Percentiles rank a stretch among this genome's conserved stretches.
Conservation (phyloP, 768 basidiomycete species). For the Lactifluus rugatus region DNA sequence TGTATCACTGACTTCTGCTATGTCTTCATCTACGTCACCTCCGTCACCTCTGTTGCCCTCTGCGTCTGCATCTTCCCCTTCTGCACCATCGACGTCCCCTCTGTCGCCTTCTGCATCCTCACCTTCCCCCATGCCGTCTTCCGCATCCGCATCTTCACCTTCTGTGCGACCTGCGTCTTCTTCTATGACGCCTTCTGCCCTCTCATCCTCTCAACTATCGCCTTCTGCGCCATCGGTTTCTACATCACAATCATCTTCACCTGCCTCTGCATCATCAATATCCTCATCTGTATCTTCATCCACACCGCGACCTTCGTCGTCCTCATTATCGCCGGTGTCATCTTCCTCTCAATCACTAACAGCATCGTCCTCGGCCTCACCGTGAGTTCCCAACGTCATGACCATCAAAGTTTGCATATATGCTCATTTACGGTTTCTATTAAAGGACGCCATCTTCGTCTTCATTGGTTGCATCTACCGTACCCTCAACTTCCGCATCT, state of each 20-base stretch:
- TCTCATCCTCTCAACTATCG: not conserved
- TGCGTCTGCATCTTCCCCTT: conserved; percentile 14
- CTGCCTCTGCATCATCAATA: not conserved
- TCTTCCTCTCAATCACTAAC: conserved; percentile 19
- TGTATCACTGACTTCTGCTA: not conserved
- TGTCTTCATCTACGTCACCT: not conserved
- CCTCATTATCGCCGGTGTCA: conserved; percentile 16
- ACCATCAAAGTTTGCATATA: not conserved
- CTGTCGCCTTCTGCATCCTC: not conserved
- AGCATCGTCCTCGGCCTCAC: conserved; percentile 16
- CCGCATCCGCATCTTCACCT: not conserved
- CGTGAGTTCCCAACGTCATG: not conserved
- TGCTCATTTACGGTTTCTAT: not conserved
- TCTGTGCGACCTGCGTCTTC: not conserved
- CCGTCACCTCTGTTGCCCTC: not conserved
- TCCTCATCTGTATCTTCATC: not conserved
- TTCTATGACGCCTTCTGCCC: not conserved
- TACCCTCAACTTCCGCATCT: conserved; percentile 8
- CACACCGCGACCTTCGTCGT: not conserved
- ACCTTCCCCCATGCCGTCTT: not conserved
- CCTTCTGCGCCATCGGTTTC: conserved; percentile 7
- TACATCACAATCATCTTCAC: conserved; percentile 13
- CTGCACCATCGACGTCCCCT: not conserved
- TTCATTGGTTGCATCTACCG: conserved; percentile 3
- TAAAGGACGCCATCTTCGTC: conserved; percentile 18